These are phyloP conservation scores for Cryptosporidium ryanae DNA, from an alignment of 169 alveolate species.

Conservation along the genomic window DNA sequence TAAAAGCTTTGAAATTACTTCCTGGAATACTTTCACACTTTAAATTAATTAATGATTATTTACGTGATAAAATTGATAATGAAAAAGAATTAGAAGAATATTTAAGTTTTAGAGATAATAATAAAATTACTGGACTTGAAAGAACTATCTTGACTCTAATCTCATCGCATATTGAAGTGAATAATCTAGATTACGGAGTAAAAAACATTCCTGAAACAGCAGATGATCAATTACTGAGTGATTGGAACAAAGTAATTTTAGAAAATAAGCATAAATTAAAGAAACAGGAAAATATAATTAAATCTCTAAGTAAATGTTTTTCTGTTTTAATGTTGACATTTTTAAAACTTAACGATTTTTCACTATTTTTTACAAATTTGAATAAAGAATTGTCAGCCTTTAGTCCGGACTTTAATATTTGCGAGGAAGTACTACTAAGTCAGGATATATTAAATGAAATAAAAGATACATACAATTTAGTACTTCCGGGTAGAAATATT, in stretches of 20 bases:
- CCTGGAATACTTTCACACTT: background rate
- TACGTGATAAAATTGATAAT: background rate
- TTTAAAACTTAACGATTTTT: constrained; percentile 35
- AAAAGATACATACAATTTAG: background rate
- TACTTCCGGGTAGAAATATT: constrained; percentile 31
- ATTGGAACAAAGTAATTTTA: background rate
- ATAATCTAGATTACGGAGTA: background rate
- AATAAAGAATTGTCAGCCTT: background rate
- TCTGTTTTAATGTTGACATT: constrained; percentile 16
- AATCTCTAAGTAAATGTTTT: constrained; percentile 25
- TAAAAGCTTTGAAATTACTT: constrained; percentile 16
- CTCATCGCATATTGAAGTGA: too few species aligned
- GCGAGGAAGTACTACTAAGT: background rate
- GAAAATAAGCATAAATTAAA: background rate
- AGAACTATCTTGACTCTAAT: too few species aligned
- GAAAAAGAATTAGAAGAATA: background rate
- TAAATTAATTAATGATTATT: too few species aligned
- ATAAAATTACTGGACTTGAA: too few species aligned
- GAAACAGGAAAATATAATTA: background rate
- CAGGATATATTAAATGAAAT: constrained; percentile 6
- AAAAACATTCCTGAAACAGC: background rate
- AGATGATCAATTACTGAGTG: too few species aligned
- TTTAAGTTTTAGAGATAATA: background rate
- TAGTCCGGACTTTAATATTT: constrained; percentile 4
- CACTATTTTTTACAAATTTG: constrained; percentile 1